These are phyloP conservation scores for Rhododendron kiyosumense DNA, from an alignment of 148 eudicot species.

Conservation along the genomic window DNA sequence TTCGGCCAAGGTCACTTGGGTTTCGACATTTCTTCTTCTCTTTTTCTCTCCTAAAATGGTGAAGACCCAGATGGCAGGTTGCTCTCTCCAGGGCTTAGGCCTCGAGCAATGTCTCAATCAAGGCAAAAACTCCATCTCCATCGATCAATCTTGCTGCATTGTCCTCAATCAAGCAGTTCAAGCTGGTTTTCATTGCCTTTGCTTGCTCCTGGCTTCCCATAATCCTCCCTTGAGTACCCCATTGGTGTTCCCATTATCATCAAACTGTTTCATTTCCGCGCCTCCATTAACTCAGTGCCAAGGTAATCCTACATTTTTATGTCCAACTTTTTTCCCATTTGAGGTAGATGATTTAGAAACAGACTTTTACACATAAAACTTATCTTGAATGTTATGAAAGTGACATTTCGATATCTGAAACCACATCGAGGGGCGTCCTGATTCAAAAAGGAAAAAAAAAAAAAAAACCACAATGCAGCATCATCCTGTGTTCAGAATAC, in stretches of 20 bases:
- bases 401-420: neutral
- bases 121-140: neutral
- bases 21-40: neutral
- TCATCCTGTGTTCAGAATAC: neutral
- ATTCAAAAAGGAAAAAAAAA: neutral
- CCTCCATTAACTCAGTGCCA: conserved; percentile 27
- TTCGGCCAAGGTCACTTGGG: neutral
- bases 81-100: conserved; percentile 18
- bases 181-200: conserved; percentile 21
- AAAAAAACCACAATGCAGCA: neutral
- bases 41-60: neutral
- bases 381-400: neutral
- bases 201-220: conserved; percentile 8
- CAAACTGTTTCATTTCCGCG: conserved; percentile 18
- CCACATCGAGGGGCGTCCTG: neutral
- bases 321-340: neutral
- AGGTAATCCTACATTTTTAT: conserved; percentile 10
- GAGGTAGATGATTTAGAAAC: neutral
- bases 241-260: conserved; percentile 12
- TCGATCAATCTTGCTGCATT: conserved; percentile 18
- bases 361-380: neutral
- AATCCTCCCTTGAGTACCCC: conserved; percentile 1
- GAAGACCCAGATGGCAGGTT: conserved; percentile 16
- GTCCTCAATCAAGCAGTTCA: conserved; percentile 22
- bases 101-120: conserved; percentile 14